Base-by-base conservation (phyloP, 2,329 filamentous ascomycete genomes). In the Arthrobotrys iridis region DNA sequence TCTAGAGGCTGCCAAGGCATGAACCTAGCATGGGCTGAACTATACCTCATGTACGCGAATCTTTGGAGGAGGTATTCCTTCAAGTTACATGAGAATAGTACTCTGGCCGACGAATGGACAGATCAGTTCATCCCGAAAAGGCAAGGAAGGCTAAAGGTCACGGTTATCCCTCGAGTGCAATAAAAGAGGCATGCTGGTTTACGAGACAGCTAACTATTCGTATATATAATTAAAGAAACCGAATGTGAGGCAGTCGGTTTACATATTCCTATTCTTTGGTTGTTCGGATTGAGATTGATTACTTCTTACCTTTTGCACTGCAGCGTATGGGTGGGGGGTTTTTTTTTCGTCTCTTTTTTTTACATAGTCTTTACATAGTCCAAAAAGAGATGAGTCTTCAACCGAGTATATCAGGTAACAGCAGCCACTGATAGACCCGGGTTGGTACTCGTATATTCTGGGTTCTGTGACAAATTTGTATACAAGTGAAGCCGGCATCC, bases 1-100 rank as follows among this genome's bases (percentile, higher is more conserved):
- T 72, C 78, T 7, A 50, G 79, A 46, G 80, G 78, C 63, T 84
- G 83, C 77, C 77, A 84, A 8, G 83, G 82, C 24, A 75, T 78
- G 20, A 81, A 82, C 73, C 77, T 81, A 8, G 81, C 81, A 1
- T 80, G 77, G 75, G 80, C 79, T 15, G 82, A 83, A 64, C 18
- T 83, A 28, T 81, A 81, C 48, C 55, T 82, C 10, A 75, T 73
- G 13, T 80, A 82, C 40, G 81, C 79, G 2, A 80, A 78, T 5
- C 60, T 83, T 10, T 78, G 82, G 37, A 77, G 81, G 5, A 76
- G 78, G 24, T 82, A 82, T 30, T 77, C 81, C 4, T 50, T 82
- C 24, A 77, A 78, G 26, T 60, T 81, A 3, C 79, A 80, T 35
- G 45, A 75, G 50, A 60, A 5, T 8, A 63, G 57, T 11, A 68